Base-by-base conservation (phyloP, 78 protist species). In the Dictyostelium intermedium region DNA sequence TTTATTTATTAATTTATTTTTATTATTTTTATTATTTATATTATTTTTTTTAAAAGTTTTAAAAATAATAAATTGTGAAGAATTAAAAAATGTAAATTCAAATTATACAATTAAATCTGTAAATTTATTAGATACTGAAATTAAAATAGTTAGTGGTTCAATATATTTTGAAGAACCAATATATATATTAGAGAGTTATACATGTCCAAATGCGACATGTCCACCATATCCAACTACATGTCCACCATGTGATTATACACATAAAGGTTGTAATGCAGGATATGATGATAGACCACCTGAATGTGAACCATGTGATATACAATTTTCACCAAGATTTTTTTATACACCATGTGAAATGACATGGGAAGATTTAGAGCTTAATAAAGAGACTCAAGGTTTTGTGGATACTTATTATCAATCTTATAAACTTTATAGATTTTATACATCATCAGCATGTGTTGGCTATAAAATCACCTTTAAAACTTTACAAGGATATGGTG, bases 211-310 rank as follows among this genome's bases (percentile, higher is more conserved):
- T 45, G 53, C 53, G 37, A 80, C 35, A 30, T 80, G 87, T 63
- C 18, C 27, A 18, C 27, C 85, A 1, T 73, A 82, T 56, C 34
- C 61, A n/a, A 47, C 41, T 0, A 56, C 41, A 47, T 89, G 94
- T 80, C 87, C 82, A 47, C 94, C 94, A 41, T 89, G 94, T 69
- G 94, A 89, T 34, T 89, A 47, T 32, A 89, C 94, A 35, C 50
- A 45, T 80, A 18, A 20, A 11, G 87, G 87, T 10, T 89, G 94
- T 89, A 73, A 85, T 47, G 16, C 1, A 3, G 87, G 87, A 7
- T 89, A 84, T 69, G 87, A 66, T 30, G 14, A 47, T 69, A 43
- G 43, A 60, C 77, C 77, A n/a, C 5, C 80, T 9, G 43, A 41
- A 10, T 83, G 89, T 16, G 32, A 32, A 30, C 5, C 25, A 35